Evolutionary conservation across 1,284 basidiomycete genomes (phyloP).

Genomic region (Meripilus lineatus): DNA sequence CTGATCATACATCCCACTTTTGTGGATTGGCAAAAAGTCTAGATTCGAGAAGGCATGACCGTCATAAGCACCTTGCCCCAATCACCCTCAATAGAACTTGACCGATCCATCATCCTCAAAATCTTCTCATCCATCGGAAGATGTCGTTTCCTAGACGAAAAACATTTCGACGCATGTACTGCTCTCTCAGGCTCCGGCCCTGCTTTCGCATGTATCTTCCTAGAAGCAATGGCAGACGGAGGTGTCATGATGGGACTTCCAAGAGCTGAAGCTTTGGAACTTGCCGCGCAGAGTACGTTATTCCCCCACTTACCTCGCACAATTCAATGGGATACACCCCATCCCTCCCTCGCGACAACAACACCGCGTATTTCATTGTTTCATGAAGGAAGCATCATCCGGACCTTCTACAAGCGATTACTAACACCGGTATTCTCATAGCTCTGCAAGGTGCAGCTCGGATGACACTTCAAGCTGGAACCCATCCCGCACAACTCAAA

Average conservation of each 20-base stretch:
- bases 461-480: conserved; percentile 86
- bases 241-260: conserved; percentile 99
- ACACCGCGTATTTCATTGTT: too few species aligned
- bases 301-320: too few species aligned
- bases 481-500: conserved; percentile 95
- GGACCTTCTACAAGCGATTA: background rate
- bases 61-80: conserved; percentile 73
- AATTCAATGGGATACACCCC: too few species aligned
- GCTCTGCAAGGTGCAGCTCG: conserved; percentile 96
- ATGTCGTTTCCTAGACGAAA: conserved; percentile 92
- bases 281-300: conserved; percentile 89
- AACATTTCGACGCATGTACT: conserved; percentile 98
- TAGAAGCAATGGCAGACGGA: conserved; percentile 99
- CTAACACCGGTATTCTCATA: conserved; percentile 26
- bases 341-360: too few species aligned
- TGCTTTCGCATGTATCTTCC: conserved; percentile 93
- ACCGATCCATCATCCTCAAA: conserved; percentile 79
- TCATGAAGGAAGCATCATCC: too few species aligned
- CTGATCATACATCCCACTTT: too few species aligned
- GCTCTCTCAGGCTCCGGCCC: conserved; percentile 96
- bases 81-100: conserved; percentile 45
- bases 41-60: conserved; percentile 98
- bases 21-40: too few species aligned
- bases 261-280: conserved; percentile 86
- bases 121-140: conserved; percentile 95